Evolutionary conservation across 352 stramenopile species (phyloP).

Genomic region (Nothophytophthora sp.): DNA sequence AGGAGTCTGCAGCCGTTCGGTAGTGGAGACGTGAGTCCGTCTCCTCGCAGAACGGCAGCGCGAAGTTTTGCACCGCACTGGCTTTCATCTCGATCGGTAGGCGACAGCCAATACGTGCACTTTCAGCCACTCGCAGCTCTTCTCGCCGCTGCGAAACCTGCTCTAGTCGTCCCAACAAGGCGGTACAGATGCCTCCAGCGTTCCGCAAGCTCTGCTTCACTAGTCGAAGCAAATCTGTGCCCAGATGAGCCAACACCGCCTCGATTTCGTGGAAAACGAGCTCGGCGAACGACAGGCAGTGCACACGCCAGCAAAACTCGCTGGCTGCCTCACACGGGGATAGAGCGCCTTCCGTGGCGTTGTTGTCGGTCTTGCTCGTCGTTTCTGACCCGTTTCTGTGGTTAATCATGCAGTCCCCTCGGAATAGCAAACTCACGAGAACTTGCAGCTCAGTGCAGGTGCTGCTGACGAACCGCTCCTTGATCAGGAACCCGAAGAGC

Average conservation of each 20-base stretch:
- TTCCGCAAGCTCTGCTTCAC: constrained; percentile 24
- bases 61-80: constrained; percentile 49
- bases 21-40: constrained; percentile 73
- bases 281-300: constrained; percentile 42
- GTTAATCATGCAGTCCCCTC: constrained; percentile 21
- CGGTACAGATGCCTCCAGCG: constrained; percentile 25
- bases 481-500: constrained; percentile 57
- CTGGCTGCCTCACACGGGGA: constrained; percentile 10
- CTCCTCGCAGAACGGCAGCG: constrained; percentile 67
- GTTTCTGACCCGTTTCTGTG: neutral
- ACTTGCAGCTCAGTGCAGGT: constrained; percentile 48
- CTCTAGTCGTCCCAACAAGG: constrained; percentile 33
- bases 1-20: constrained; percentile 43
- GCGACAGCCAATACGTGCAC: constrained; percentile 46
- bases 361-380: neutral
- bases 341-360: neutral
- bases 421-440: constrained; percentile 40
- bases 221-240: constrained; percentile 28
- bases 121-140: constrained; percentile 53
- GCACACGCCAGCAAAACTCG: constrained; percentile 48
- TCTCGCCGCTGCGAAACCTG: constrained; percentile 31
- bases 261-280: constrained; percentile 41
- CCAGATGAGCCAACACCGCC: constrained; percentile 28
- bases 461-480: constrained; percentile 38
- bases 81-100: constrained; percentile 61